Evolutionary conservation across 2,329 filamentous ascomycete genomes (phyloP).

Genomic region (Stachybotrys chlorohalonatus): DNA sequence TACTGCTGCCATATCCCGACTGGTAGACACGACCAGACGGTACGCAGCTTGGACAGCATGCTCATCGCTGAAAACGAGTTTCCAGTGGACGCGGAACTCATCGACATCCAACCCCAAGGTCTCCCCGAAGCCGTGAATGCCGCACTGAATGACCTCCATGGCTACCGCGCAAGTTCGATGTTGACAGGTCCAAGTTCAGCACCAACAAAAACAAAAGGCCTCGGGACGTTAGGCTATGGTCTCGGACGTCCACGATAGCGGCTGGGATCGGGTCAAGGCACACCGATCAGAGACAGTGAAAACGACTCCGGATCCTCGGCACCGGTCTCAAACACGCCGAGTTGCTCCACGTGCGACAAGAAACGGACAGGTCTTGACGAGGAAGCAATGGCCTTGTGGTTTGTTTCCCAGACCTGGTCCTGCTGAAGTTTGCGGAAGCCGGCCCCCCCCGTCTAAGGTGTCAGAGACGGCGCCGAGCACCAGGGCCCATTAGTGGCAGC

Average conservation of each 20-base stretch:
- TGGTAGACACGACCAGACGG: slow-evolving; percentile 7
- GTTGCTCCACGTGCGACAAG: neutral
- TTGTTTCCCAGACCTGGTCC: neutral
- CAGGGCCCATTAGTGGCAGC: neutral
- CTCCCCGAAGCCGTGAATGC: slow-evolving; percentile 29
- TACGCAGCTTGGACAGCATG: slow-evolving; percentile 21
- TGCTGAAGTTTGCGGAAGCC: neutral
- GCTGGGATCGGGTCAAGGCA: neutral
- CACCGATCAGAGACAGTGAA: neutral
- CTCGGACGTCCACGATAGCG: neutral
- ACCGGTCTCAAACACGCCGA: neutral
- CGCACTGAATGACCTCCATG: slow-evolving; percentile 21
- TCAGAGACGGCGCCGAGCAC: too few relatives aligned
- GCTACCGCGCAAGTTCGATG: neutral
- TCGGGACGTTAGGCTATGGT: too few relatives aligned
- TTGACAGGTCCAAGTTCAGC: neutral
- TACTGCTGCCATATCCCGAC: neutral
- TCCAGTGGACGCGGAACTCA: slow-evolving; percentile 25
- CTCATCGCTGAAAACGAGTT: slow-evolving; percentile 17
- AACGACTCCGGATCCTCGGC: neutral
- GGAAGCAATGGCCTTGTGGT: neutral
- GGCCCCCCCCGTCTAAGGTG: neutral
- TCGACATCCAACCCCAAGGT: slow-evolving; percentile 27
- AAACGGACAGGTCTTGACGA: neutral
- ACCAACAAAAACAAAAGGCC: neutral